These are phyloP conservation scores for Amylocystis lapponica DNA, from an alignment of 768 basidiomycete species.

Conservation along the genomic window DNA sequence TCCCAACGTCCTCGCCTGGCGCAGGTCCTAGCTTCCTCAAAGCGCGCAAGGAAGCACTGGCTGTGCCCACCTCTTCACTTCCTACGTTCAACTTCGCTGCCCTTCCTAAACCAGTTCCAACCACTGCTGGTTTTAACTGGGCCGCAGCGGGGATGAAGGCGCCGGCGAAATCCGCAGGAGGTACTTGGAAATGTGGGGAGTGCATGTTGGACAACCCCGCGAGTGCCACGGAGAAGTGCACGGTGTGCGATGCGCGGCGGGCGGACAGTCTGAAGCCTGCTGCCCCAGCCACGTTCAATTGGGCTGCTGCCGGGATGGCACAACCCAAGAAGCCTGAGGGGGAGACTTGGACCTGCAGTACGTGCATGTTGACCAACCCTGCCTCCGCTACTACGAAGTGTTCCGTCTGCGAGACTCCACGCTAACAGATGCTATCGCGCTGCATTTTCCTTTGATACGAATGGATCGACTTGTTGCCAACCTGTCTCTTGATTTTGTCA, in stretches of 20 bases:
- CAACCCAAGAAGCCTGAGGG: conserved; percentile 27
- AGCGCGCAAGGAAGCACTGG: conserved; percentile 33
- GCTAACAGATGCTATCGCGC: conserved; percentile 5
- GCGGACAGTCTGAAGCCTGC: conserved; percentile 12
- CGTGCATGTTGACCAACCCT: conserved; percentile 42
- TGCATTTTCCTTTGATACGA: conserved; percentile 5
- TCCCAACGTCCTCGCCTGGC: conserved; percentile 15
- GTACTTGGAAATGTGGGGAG: conserved; percentile 50
- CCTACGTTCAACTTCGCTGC: conserved; percentile 37
- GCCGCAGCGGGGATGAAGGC: conserved; percentile 53
- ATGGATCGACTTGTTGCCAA: conserved; percentile 1
- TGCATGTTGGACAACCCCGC: conserved; percentile 42
- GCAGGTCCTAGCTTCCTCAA: conserved; percentile 17
- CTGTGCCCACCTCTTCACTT: conserved; percentile 35
- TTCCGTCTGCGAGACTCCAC: conserved; percentile 37
- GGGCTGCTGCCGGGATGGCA: conserved; percentile 55
- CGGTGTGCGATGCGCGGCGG: conserved; percentile 39
- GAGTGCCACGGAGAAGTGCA: conserved; percentile 40
- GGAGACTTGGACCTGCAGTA: conserved; percentile 50
- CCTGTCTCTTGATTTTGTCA: neutral
- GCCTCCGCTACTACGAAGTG: conserved; percentile 36
- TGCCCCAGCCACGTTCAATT: conserved; percentile 47
- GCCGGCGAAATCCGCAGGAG: conserved; percentile 26
- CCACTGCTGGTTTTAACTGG: conserved; percentile 49
- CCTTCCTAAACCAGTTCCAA: conserved; percentile 12